These are phyloP conservation scores for Oryza australiensis DNA, from an alignment of 176 grass and related monocot species.

Conservation along the genomic window DNA sequence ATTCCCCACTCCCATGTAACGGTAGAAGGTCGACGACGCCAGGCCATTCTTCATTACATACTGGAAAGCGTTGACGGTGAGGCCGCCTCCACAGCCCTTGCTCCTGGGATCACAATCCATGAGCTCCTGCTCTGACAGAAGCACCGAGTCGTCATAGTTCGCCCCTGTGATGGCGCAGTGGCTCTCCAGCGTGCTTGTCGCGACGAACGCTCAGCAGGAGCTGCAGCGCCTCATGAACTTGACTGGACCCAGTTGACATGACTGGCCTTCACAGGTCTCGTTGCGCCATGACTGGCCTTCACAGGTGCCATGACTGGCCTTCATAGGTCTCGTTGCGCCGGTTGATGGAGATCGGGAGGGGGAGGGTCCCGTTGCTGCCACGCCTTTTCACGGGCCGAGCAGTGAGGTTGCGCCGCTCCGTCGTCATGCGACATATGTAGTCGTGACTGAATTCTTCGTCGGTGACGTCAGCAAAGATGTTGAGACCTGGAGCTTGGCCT, in stretches of 20 bases:
- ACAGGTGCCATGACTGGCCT: too few relatives aligned
- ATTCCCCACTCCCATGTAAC: neutral
- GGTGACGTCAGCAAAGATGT: neutral
- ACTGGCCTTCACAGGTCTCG: too few relatives aligned
- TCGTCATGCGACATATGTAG: neutral
- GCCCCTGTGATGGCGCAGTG: neutral
- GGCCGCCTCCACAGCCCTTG: neutral
- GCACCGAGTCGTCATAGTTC: neutral
- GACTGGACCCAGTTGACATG: neutral
- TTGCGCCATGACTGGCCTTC: too few relatives aligned
- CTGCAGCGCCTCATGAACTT: neutral
- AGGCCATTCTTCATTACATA: neutral
- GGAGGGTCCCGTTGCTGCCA: neutral
- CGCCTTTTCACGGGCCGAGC: neutral
- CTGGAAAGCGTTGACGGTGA: neutral
- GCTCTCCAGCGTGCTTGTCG: neutral
- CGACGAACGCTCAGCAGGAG: neutral
- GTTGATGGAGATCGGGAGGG: neutral
- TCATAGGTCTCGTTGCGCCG: too few relatives aligned
- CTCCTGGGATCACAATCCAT: neutral
- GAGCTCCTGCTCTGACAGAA: neutral
- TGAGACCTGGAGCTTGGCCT: neutral
- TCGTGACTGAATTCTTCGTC: neutral
- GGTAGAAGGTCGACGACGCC: neutral
- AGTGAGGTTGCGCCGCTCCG: neutral